Percentiles rank a stretch among this genome's conserved stretches.
phyloP scores from a whole-genome alignment of 192 early-diverging fungal species.

The Rhizophagus clarus region DNA sequence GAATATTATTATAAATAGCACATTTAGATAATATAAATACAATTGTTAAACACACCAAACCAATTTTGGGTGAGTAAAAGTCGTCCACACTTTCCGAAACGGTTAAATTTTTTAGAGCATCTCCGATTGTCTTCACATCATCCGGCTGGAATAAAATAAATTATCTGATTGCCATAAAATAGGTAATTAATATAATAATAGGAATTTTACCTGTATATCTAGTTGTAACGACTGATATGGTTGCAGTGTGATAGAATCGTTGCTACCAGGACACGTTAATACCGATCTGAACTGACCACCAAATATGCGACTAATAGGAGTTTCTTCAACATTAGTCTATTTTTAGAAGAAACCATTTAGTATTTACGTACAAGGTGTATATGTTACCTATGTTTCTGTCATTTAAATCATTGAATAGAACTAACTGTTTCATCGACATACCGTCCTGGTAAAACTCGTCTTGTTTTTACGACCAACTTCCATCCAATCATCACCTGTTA shows the following conservation, averaged over 20 bases:
- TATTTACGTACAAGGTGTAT: no score
- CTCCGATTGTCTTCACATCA: conserved; percentile 76
- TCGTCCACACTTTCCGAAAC: conserved; percentile 81
- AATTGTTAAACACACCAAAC: conserved; percentile 34
- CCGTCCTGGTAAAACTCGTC: conserved; percentile 61
- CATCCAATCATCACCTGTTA: conserved; percentile 64
- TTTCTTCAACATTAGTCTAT: conserved; percentile 64
- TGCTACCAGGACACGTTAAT: conserved; percentile 67
- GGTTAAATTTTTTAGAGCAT: conserved; percentile 81
- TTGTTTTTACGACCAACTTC: conserved; percentile 91
- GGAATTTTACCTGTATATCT: conserved; percentile 68
- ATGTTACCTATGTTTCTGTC: no score
- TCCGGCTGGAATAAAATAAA: conserved; percentile 43
- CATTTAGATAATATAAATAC: not conserved
- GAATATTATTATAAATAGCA: not conserved
- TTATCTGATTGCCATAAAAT: conserved; percentile 4
- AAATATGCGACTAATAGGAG: conserved; percentile 88
- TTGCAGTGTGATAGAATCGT: conserved; percentile 82
- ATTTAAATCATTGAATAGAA: no score
- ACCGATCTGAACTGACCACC: conserved; percentile 81
- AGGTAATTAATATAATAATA: not conserved
- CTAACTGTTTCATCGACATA: not conserved
- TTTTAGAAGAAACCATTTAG: conserved; percentile 9
- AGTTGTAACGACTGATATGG: conserved; percentile 88
- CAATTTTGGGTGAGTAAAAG: conserved; percentile 58